These are phyloP conservation scores for Punctularia strigosozonata DNA, from an alignment of 768 basidiomycete genomes.

Conservation along the genomic window DNA sequence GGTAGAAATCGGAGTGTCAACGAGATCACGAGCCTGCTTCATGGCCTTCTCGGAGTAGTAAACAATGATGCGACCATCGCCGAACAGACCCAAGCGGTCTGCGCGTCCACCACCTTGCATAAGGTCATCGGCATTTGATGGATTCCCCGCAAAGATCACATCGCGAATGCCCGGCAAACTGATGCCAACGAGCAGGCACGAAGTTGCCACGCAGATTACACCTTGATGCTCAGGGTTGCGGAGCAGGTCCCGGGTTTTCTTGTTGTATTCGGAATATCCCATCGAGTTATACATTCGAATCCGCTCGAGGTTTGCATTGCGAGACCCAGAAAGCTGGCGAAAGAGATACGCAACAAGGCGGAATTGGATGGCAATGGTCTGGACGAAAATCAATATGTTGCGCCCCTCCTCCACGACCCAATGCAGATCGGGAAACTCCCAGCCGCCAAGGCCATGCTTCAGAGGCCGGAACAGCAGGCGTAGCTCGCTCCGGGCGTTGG, in stretches of 20 bases:
- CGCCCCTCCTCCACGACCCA: neutral
- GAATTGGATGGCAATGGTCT: neutral
- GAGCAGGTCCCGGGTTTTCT: neutral
- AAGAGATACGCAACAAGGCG: neutral
- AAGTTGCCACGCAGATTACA: neutral
- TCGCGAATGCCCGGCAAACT: neutral
- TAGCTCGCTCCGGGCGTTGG: neutral
- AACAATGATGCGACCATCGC: too few species aligned
- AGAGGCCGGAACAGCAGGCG: neutral
- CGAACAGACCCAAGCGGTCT: too few species aligned
- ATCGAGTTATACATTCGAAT: neutral
- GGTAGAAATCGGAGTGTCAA: too few species aligned
- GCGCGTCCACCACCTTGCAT: neutral
- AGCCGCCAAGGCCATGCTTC: neutral
- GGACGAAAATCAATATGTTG: neutral
- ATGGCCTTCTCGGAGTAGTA: too few species aligned
- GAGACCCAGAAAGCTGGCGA: too few species aligned
- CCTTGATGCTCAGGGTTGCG: neutral
- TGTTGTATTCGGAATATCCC: neutral
- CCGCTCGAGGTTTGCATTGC: neutral
- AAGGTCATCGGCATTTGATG: neutral
- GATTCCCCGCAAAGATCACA: neutral
- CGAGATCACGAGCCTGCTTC: too few species aligned
- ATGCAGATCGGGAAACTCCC: neutral
- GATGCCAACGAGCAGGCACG: neutral